phyloP scores from a whole-genome alignment of 2,329 filamentous ascomycete genomes.

The Fusarium sp. region DNA sequence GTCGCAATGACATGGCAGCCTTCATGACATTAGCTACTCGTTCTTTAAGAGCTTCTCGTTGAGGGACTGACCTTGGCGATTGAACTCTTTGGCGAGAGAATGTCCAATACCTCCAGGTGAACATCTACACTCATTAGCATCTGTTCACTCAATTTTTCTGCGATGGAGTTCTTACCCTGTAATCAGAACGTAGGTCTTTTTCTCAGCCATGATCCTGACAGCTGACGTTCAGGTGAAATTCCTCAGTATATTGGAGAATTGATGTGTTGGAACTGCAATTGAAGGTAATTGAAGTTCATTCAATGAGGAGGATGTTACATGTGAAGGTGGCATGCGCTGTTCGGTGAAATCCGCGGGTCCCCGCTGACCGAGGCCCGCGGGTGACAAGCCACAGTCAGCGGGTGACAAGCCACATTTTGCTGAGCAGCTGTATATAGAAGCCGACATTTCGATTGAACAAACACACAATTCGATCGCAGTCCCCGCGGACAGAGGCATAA shows the following conservation, averaged over 20 bases:
- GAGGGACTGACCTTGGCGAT: constrained; percentile 56
- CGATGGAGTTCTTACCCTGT: constrained; percentile 14
- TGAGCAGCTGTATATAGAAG: too few relatives aligned
- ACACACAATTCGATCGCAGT: too few relatives aligned
- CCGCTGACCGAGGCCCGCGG: background rate
- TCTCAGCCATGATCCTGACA: constrained; percentile 29
- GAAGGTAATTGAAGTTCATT: background rate
- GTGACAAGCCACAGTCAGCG: background rate
- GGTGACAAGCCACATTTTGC: background rate
- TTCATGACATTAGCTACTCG: constrained; percentile 7
- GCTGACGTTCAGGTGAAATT: fast-evolving
- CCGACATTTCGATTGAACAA: too few relatives aligned
- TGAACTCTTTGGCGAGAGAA: constrained; percentile 64
- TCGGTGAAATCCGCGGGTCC: background rate
- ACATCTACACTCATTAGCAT: constrained; percentile 55
- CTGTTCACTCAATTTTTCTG: background rate
- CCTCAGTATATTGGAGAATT: background rate
- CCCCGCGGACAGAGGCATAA: fast-evolving
- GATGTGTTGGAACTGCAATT: background rate
- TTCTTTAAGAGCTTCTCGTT: fast-evolving
- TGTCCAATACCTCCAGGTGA: constrained; percentile 69
- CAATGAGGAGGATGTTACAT: constrained; percentile 1
- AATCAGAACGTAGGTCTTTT: constrained; percentile 48
- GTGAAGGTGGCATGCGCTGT: background rate
- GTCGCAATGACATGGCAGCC: constrained; percentile 66